Evolutionary conservation across 2,329 filamentous ascomycete genomes (phyloP).

Genomic region (Alternaria dauci): DNA sequence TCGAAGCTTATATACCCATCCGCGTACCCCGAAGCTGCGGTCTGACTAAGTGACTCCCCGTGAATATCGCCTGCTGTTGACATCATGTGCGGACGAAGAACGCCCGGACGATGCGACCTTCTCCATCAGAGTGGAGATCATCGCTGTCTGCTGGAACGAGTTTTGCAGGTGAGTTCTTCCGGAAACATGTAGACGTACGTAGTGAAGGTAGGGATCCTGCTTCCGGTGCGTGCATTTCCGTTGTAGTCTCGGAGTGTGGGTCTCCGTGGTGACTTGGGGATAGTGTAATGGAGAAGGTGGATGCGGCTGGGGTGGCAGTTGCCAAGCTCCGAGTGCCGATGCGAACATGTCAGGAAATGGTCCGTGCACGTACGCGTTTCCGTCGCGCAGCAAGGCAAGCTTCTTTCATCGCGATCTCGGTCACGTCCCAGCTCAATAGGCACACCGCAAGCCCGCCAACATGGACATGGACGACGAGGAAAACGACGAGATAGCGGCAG

Average conservation of each 20-base stretch:
- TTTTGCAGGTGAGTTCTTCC: background rate
- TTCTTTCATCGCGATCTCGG: background rate
- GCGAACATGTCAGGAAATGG: background rate
- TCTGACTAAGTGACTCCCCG: background rate
- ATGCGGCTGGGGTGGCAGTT: background rate
- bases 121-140: constrained; percentile 3
- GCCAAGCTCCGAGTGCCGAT: constrained; percentile 4
- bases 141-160: constrained; percentile 3
- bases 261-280: background rate
- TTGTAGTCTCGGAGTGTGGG: background rate
- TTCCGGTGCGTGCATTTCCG: background rate
- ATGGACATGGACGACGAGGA: constrained; percentile 59
- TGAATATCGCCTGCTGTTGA: background rate
- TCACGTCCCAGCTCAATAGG: background rate
- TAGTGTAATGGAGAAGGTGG: background rate
- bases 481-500: constrained; percentile 65
- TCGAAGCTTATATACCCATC: constrained; percentile 18
- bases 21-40: constrained; percentile 6
- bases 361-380: background rate
- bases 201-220: background rate
- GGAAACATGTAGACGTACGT: background rate
- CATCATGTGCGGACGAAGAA: constrained; percentile 18
- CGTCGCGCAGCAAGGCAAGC: background rate
- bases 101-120: constrained; percentile 1
- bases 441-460: background rate